Percentiles rank a stretch among this genome's conserved stretches.
Conservation (phyloP, 441 rosid genomes). For the Mallotus repandus region DNA sequence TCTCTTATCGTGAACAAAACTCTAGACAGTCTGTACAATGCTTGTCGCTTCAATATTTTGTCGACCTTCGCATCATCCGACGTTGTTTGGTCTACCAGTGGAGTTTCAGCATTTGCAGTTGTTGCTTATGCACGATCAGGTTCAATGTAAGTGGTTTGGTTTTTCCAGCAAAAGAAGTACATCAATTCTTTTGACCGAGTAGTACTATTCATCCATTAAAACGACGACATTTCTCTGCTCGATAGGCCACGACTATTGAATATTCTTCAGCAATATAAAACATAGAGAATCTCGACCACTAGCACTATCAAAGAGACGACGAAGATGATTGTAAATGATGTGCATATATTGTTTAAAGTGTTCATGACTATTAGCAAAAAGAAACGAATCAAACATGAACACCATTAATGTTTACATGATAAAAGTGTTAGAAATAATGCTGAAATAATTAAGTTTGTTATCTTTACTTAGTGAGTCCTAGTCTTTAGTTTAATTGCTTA, state of each 20-base stretch:
- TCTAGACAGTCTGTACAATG: slow-evolving; percentile 50
- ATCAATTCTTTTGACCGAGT: slow-evolving; percentile 64
- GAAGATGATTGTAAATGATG: slow-evolving; percentile 43
- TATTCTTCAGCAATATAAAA: slow-evolving; percentile 40
- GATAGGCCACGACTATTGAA: neutral
- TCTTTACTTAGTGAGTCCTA: too few relatives aligned
- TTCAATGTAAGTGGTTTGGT: slow-evolving; percentile 48
- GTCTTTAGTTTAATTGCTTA: too few relatives aligned
- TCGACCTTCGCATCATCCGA: slow-evolving; percentile 23
- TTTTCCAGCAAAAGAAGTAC: slow-evolving; percentile 67
- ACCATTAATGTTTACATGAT: neutral
- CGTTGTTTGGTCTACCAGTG: slow-evolving; percentile 18
- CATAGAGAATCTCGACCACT: slow-evolving; percentile 43
- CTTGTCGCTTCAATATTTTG: slow-evolving; percentile 39
- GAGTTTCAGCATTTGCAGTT: slow-evolving; percentile 20
- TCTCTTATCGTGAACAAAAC: slow-evolving; percentile 68
- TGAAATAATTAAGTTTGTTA: too few relatives aligned
- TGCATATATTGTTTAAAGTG: slow-evolving; percentile 33
- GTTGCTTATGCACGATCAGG: slow-evolving; percentile 25
- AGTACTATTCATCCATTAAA: slow-evolving; percentile 8
- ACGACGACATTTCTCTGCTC: slow-evolving; percentile 14
- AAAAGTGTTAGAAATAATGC: too few relatives aligned
- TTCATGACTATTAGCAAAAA: slow-evolving; percentile 26
- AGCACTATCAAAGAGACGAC: slow-evolving; percentile 36
- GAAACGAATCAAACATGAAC: neutral